Evolutionary conservation across 192 early-diverging fungal genomes (phyloP).

Genomic region (Linnemannia exigua): DNA sequence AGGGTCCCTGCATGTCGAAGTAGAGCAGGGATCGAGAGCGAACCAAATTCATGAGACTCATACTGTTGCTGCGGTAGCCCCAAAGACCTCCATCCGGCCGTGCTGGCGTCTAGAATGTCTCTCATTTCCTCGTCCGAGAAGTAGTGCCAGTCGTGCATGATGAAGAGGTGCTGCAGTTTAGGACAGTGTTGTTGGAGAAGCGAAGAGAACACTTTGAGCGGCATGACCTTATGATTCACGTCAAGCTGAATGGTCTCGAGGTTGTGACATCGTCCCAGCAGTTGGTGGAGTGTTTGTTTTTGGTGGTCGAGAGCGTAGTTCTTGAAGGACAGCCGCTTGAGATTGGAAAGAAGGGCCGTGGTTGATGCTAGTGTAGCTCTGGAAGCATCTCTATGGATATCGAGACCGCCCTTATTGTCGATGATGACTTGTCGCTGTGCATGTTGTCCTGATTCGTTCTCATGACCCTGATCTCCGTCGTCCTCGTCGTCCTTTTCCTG

Average conservation of each 20-base stretch:
- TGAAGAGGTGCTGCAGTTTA: not conserved
- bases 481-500: not conserved
- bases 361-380: not conserved
- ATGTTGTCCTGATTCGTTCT: not conserved
- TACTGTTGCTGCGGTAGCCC: not conserved
- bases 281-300: not conserved
- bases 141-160: not conserved
- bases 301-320: not conserved
- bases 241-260: not conserved
- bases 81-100: not conserved
- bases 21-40: not conserved
- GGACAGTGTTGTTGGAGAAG: not conserved
- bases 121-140: not conserved
- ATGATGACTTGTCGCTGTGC: no score
- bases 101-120: not conserved
- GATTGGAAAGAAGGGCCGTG: not conserved
- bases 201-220: not conserved
- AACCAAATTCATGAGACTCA: not conserved
- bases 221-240: not conserved
- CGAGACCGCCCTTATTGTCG: no score
- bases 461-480: not conserved
- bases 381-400: no score
- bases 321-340: not conserved
- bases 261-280: not conserved
- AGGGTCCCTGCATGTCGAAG: not conserved